Evolutionary conservation across 1,284 basidiomycete genomes (phyloP).

Genomic region (Apiotrichum akiyoshidainum): DNA sequence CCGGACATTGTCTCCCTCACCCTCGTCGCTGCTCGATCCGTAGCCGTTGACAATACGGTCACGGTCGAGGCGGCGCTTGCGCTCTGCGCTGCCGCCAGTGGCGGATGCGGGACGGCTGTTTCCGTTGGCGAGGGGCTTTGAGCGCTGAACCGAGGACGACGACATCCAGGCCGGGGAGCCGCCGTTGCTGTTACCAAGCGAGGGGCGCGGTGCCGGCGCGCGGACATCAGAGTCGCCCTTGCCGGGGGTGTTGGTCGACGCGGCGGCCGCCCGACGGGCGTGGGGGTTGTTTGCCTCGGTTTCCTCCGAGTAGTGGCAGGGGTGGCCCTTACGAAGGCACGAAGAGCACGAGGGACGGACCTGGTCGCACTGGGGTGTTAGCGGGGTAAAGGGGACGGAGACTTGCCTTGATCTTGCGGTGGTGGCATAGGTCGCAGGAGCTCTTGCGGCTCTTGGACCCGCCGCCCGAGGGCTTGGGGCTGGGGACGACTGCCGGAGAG

Average conservation of each 20-base stretch:
- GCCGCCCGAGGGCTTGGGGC: constrained; percentile 20
- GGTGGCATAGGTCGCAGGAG: constrained; percentile 42
- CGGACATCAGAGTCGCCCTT: constrained; percentile 6
- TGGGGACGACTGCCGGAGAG: constrained; percentile 8
- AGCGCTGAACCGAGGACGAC: constrained; percentile 9
- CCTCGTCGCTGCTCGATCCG: constrained; percentile 32
- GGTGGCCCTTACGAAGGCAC: constrained; percentile 37
- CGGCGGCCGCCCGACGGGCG: constrained; percentile 8
- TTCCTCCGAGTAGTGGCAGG: constrained; percentile 40
- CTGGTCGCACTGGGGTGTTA: constrained; percentile 38
- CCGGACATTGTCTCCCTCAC: constrained; percentile 6
- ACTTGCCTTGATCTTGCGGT: constrained; percentile 44
- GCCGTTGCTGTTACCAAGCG: constrained; percentile 7
- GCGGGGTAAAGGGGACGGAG: not conserved
- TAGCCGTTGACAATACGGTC: constrained; percentile 38
- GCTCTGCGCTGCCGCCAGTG: constrained; percentile 16
- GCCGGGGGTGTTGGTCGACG: not conserved
- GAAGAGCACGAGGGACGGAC: constrained; percentile 37
- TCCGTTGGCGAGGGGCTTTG: constrained; percentile 5
- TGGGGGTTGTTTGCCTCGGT: constrained; percentile 29
- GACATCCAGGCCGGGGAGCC: constrained; percentile 24
- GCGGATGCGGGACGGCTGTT: constrained; percentile 13
- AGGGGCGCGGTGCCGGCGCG: constrained; percentile 1
- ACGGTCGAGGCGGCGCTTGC: constrained; percentile 26
- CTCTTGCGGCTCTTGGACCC: constrained; percentile 32